These are phyloP conservation scores for Cyclotella cryptica DNA, from an alignment of 108 stramenopile genomes.

Conservation along the genomic window DNA sequence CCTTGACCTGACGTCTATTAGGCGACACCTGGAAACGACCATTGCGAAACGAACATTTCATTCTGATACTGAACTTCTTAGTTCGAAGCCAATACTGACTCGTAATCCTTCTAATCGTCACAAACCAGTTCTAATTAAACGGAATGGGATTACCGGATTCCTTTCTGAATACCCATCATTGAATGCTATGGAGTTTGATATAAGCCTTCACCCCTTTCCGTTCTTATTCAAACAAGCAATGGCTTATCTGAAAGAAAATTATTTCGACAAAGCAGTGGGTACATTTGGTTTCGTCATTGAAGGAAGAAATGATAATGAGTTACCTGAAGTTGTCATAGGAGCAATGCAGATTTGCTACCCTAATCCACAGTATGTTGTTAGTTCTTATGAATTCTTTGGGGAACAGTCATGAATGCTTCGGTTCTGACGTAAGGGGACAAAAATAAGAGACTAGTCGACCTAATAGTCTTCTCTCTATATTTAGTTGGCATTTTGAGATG, in stretches of 20 bases:
- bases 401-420: background rate
- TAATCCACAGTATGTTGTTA: slow-evolving; percentile 64
- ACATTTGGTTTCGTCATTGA: slow-evolving; percentile 86
- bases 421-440: background rate
- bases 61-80: no score
- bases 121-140: slow-evolving; percentile 78
- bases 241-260: slow-evolving; percentile 78
- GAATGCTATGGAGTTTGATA: slow-evolving; percentile 83
- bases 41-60: no score
- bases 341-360: slow-evolving; percentile 74
- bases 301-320: slow-evolving; percentile 77
- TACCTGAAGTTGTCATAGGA: slow-evolving; percentile 81
- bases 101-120: background rate
- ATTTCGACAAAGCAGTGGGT: slow-evolving; percentile 71
- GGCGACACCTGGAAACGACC: no score
- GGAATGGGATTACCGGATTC: slow-evolving; percentile 79
- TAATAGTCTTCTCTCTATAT: no score
- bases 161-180: slow-evolving; percentile 72
- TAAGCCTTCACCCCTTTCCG: slow-evolving; percentile 85
- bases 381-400: slow-evolving; percentile 68
- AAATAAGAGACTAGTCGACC: no score
- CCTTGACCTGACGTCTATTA: no score
- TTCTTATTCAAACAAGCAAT: slow-evolving; percentile 84
- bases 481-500: no score
- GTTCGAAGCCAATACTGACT: background rate